Base-by-base conservation (phyloP, 2,329 filamentous ascomycete species). In the Cercospora sp. region DNA sequence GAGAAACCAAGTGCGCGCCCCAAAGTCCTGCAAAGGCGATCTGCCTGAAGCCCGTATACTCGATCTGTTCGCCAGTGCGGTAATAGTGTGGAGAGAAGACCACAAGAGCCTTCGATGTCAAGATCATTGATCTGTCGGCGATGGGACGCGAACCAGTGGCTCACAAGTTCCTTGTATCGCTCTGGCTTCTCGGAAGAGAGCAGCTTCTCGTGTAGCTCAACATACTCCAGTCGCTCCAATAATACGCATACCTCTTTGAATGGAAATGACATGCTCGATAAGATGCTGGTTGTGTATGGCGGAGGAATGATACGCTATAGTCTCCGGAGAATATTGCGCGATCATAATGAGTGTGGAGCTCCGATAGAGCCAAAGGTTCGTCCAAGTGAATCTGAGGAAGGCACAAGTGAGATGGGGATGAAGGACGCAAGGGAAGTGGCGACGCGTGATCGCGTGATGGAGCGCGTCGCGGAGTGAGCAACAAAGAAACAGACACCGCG, bases 1-100 rank as follows among this genome's bases (percentile, higher is more conserved):
- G 90, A 88, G 26, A 97, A 83, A 4, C 85, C 79, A n/a, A 94
- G 82, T 21, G 87, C 86, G 34, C 89, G 86, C 3, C 85, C 86
- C 16, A 97, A 84, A n/a, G 92, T 86, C 62, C 85, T 87, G 66
- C 89, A 86, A 0, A 97, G 82, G 0, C 82, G 84, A 8, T 81
- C 76, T 32, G 87, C 82, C 74, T 91, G 87, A 1, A 97, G 83
- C 43, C 84, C 86, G 77, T 94, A 97, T 1, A 94, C 91, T 30
- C 92, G 87, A 76, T 97, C 93, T 2, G 88, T 89, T 63, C 93
- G 85, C 71, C 86, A 89, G 70, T 93, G 89, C 0, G 93, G 92
- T 0, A 96, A 85, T 0, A 97, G 80, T 2, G 90, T 89, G 1
- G 91, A 94, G 0, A 97, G 82, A 1, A 97, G 80, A 2, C 91